phyloP scores from a whole-genome alignment of 495 filamentous ascomycete genomes.

The Aspergillus ostianus region DNA sequence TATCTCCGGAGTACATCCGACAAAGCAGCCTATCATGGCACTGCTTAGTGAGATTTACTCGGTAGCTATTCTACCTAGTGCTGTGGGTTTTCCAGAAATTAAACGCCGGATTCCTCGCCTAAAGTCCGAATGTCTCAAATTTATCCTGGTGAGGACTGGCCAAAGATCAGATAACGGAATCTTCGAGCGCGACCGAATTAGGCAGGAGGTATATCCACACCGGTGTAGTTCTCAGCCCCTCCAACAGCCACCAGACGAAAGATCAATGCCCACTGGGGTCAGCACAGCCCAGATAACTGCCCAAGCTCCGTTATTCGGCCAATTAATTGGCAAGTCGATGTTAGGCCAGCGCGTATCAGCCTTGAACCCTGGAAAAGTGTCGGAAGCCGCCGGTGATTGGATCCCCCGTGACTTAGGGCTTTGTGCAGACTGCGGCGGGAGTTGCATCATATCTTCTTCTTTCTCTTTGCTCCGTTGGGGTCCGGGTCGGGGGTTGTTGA shows the following conservation, averaged over 20 bases:
- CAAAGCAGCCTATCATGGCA: not conserved
- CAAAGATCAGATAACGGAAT: not conserved
- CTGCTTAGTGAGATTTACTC: not conserved
- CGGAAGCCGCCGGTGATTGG: not conserved
- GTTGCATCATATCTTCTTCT: not conserved
- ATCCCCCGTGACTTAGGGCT: not conserved
- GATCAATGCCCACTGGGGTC: no score
- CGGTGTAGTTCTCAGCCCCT: not conserved
- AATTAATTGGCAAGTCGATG: not conserved
- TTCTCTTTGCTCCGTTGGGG: not conserved
- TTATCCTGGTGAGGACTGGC: no score
- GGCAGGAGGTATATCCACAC: not conserved
- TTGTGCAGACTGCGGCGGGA: not conserved
- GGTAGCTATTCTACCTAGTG: not conserved
- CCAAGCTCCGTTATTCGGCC: not conserved
- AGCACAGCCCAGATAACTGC: not conserved
- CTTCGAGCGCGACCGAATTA: not conserved
- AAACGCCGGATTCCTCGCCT: not conserved
- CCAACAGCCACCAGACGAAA: not conserved
- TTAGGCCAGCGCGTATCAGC: not conserved
- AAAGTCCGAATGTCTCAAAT: no score
- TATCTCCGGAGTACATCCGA: not conserved
- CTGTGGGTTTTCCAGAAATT: not conserved
- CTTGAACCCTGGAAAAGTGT: not conserved
- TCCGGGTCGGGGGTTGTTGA: no score